phyloP scores from a whole-genome alignment of 148 eudicot species.

The Persicaria maculosa region DNA sequence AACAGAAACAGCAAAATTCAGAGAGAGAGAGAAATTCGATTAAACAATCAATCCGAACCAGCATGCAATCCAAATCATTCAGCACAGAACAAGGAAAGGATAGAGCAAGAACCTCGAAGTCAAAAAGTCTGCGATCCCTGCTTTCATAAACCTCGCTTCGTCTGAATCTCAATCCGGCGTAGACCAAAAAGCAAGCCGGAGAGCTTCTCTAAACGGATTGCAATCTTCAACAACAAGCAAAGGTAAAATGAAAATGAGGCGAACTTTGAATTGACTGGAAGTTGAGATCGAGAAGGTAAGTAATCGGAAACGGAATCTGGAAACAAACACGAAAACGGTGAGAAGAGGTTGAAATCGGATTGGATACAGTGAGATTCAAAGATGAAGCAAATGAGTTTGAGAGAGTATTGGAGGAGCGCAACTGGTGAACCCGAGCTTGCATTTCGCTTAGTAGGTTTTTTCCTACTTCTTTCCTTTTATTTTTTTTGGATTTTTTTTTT shows the following conservation, averaged over 20 bases:
- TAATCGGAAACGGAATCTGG: not conserved
- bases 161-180: constrained; percentile 1
- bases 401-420: not conserved
- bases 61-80: constrained; percentile 6
- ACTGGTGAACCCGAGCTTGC: constrained; percentile 2
- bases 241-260: no score
- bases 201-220: not conserved
- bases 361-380: not conserved
- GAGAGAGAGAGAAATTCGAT: not conserved
- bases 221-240: constrained; percentile 3
- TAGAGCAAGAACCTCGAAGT: constrained; percentile 7
- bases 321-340: not conserved
- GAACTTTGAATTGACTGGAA: not conserved
- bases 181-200: not conserved
- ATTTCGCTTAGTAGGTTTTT: constrained; percentile 1
- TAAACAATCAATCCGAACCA: not conserved
- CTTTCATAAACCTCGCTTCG: not conserved
- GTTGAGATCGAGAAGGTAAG: not conserved
- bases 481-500: no score
- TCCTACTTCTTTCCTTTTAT: not conserved
- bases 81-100: not conserved
- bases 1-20: not conserved
- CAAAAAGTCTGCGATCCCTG: not conserved
- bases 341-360: not conserved
- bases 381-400: not conserved